Conservation (phyloP, 192 early-diverging fungal genomes). For the Phlyctochytrium planicorne region DNA sequence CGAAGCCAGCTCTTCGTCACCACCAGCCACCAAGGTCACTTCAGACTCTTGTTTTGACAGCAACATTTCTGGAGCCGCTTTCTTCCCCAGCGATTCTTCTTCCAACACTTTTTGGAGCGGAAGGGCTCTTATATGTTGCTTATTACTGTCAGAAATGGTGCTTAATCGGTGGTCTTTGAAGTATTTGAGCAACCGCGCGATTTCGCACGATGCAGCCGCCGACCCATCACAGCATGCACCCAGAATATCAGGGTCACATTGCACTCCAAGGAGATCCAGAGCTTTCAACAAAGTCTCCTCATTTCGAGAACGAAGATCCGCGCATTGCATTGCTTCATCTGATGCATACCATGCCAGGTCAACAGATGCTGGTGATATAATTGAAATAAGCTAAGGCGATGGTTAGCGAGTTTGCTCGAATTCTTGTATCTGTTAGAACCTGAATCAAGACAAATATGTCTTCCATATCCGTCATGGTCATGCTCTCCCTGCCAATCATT, state of each 20-base stretch:
- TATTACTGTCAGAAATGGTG: not conserved
- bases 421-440: slow-evolving; percentile 11
- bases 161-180: not conserved
- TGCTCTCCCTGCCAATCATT: slow-evolving; percentile 21
- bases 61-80: no score
- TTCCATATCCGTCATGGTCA: slow-evolving; percentile 31
- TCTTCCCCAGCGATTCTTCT: no score
- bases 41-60: no score
- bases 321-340: slow-evolving; percentile 26
- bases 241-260: not conserved
- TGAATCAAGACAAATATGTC: slow-evolving; percentile 47
- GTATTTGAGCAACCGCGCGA: not conserved
- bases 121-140: no score
- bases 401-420: not conserved
- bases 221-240: not conserved
- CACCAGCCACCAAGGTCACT: no score
- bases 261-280: not conserved
- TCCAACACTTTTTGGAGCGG: no score
- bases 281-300: not conserved
- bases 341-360: slow-evolving; percentile 48
- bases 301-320: not conserved
- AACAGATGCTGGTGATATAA: slow-evolving; percentile 31
- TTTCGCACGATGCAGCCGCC: not conserved
- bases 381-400: slow-evolving; percentile 31
- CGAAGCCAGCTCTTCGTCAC: no score